Base-by-base conservation (phyloP, 2,329 filamentous ascomycete species). In the Xylaria sp. region DNA sequence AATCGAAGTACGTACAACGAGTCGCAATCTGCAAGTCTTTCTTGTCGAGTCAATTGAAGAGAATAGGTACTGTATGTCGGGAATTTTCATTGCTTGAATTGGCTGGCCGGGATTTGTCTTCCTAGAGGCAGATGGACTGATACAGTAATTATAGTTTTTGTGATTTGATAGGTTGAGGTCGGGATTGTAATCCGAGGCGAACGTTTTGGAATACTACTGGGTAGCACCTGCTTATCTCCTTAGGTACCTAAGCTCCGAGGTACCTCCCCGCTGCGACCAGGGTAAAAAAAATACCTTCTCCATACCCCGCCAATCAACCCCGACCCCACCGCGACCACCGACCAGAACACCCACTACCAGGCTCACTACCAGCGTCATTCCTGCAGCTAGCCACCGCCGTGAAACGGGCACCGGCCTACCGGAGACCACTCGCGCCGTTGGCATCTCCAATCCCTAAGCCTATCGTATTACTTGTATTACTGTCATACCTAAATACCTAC, bases 361-460 rank as follows among this genome's bases (percentile, higher is more conserved):
- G 47, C 50, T 21, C 42, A 21, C 42, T 48, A 12, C 44, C 3
- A 42, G 62, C 50, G 62, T 69, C 63, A 66, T 42, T 57, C 57
- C 54, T n/a, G 53, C 48, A 16, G 23, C 54, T 42, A 32, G 32
- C 6, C 16, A 32, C 48, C 55, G 40, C 50, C n/a, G 57, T 60
- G 10, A 54, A 51, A 40, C 59, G 61, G 53, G 42, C 21, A 50
- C 23, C 67, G 67, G 67, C 35, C 60, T 47, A 66, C 63, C 67
- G 67, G 67, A 66, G 62, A 53, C 25, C 23, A 40, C 37, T 60
- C 8, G 40, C 53, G 18, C 62, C 21, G 42, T 50, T 51, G 51
- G 12, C 55, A 29, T 10, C 32, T 10, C 32, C 32, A 35, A 5
- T 4, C 44, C 53, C 40, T 13, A 48, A 9, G 35, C 65, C 66